phyloP scores from a whole-genome alignment of 1,284 basidiomycete species.

The Testicularia cyperi region DNA sequence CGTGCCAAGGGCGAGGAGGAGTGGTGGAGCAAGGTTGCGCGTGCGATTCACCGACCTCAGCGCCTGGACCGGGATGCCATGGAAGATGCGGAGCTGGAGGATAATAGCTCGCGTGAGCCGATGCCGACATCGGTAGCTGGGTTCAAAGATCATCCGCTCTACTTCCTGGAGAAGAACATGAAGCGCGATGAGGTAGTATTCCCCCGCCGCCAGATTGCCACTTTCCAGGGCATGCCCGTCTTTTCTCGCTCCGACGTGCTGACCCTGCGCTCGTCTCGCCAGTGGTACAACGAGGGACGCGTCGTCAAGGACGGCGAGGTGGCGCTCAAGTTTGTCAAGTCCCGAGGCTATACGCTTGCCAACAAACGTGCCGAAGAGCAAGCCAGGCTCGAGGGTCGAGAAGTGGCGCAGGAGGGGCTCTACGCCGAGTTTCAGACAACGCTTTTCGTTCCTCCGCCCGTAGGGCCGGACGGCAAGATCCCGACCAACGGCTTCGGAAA shows the following conservation, averaged over 20 bases:
- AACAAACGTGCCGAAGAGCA: constrained; percentile 81
- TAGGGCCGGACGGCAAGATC: constrained; percentile 78
- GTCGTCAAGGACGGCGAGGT: constrained; percentile 74
- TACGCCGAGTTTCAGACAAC: constrained; percentile 87
- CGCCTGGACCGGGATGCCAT: constrained; percentile 76
- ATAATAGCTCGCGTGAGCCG: constrained; percentile 78
- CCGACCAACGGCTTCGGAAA: constrained; percentile 97
- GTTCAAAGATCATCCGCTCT: constrained; percentile 95
- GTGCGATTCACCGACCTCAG: constrained; percentile 62
- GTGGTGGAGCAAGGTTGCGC: constrained; percentile 71
- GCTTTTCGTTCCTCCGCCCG: constrained; percentile 73
- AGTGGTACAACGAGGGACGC: constrained; percentile 88
- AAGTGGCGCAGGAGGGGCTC: constrained; percentile 67
- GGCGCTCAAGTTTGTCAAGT: constrained; percentile 86
- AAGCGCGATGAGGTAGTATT: constrained; percentile 83
- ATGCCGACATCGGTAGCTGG: constrained; percentile 88
- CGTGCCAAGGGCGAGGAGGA: constrained; percentile 68
- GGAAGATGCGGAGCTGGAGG: constrained; percentile 88
- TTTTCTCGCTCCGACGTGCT: constrained; percentile 82
- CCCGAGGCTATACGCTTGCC: constrained; percentile 78
- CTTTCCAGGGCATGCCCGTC: constrained; percentile 91
- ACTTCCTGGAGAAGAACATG: constrained; percentile 83
- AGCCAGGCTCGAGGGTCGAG: constrained; percentile 62
- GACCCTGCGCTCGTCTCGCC: constrained; percentile 82
- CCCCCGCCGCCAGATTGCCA: constrained; percentile 76